These are phyloP conservation scores for Trichophyton schoenleinii DNA, from an alignment of 2,329 filamentous ascomycete species.

Conservation along the genomic window DNA sequence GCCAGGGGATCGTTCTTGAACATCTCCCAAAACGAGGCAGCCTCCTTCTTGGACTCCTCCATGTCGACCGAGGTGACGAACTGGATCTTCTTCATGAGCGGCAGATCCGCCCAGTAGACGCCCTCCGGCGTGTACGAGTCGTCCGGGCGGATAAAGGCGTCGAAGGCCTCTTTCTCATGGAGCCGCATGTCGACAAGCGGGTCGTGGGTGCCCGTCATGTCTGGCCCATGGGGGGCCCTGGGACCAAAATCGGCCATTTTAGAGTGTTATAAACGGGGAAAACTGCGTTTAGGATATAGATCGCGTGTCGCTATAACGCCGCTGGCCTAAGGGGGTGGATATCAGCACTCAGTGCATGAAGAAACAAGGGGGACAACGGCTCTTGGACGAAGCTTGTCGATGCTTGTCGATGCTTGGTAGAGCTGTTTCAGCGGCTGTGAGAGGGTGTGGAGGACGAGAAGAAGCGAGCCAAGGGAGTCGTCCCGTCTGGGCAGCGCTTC, in stretches of 20 bases:
- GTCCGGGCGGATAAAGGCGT: slow-evolving; percentile 70
- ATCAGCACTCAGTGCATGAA: neutral
- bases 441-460: neutral
- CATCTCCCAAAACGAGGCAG: slow-evolving; percentile 58
- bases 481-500: slow-evolving; percentile 1
- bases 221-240: slow-evolving; percentile 37
- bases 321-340: neutral
- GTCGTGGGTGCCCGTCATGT: slow-evolving; percentile 34
- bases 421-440: neutral
- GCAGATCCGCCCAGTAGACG: slow-evolving; percentile 86
- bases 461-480: neutral
- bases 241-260: slow-evolving; percentile 30
- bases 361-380: neutral
- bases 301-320: neutral
- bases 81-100: slow-evolving; percentile 52
- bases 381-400: neutral
- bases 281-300: neutral
- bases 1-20: slow-evolving; percentile 75
- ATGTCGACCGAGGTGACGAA: slow-evolving; percentile 68
- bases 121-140: slow-evolving; percentile 75
- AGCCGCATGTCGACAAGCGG: slow-evolving; percentile 41
- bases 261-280: neutral
- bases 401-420: neutral
- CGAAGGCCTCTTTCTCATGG: slow-evolving; percentile 54
- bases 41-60: slow-evolving; percentile 56